Evolutionary conservation across 139 green algal genomes (phyloP).

Genomic region (Chlamydomonas sp.): DNA sequence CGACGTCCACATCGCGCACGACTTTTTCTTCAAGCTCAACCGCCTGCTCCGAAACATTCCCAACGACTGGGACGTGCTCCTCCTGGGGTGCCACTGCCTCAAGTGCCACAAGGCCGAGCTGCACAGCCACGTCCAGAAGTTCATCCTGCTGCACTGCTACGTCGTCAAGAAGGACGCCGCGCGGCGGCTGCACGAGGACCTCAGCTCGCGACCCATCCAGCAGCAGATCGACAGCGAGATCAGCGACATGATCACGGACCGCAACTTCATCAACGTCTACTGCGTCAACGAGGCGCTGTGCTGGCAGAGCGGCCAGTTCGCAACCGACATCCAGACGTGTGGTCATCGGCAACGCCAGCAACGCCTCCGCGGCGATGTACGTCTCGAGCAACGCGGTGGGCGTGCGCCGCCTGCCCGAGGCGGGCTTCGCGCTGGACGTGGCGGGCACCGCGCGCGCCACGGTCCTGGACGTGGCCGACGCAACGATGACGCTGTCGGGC

Average conservation of each 20-base stretch:
- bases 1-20: neutral
- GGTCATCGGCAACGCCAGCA: neutral
- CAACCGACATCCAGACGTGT: too few species aligned
- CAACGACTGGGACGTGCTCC: constrained; percentile 1
- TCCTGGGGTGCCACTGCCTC: neutral
- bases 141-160: neutral
- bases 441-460: neutral
- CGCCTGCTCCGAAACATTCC: neutral
- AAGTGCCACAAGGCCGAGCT: neutral
- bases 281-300: too few species aligned
- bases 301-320: too few species aligned
- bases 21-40: neutral
- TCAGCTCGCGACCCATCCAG: neutral
- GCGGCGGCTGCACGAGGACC: neutral
- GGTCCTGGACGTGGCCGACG: too few species aligned
- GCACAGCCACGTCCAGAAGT: neutral
- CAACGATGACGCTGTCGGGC: too few species aligned
- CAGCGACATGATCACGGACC: neutral
- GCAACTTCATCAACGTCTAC: neutral
- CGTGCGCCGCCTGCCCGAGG: neutral
- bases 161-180: neutral
- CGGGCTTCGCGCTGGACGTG: neutral
- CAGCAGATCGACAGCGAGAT: neutral
- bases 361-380: neutral
- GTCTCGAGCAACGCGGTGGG: neutral